These are phyloP conservation scores for Plasmopara muralis DNA, from an alignment of 352 stramenopile genomes.

Conservation along the genomic window DNA sequence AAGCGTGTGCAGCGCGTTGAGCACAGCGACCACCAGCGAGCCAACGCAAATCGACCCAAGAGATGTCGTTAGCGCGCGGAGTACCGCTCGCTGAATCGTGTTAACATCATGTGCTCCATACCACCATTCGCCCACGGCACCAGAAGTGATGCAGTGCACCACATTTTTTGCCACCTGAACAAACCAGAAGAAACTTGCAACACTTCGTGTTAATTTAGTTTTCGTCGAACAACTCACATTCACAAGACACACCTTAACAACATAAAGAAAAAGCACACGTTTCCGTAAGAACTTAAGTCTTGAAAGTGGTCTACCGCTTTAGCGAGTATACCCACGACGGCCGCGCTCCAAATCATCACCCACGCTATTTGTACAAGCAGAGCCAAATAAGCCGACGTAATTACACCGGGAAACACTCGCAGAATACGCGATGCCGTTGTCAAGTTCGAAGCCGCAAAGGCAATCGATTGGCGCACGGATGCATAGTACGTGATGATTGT, in stretches of 20 bases:
- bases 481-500: slow-evolving; percentile 62
- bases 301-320: slow-evolving; percentile 42
- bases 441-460: slow-evolving; percentile 77
- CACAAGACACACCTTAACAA: slow-evolving; percentile 52
- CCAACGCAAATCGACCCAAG: slow-evolving; percentile 81
- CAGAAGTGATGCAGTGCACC: slow-evolving; percentile 78
- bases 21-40: slow-evolving; percentile 64
- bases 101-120: slow-evolving; percentile 66
- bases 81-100: slow-evolving; percentile 61
- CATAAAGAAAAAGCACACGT: slow-evolving; percentile 80
- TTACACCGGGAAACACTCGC: slow-evolving; percentile 64
- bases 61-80: slow-evolving; percentile 61
- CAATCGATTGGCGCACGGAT: slow-evolving; percentile 53
- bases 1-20: slow-evolving; percentile 61
- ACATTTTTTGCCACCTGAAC: slow-evolving; percentile 80
- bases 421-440: slow-evolving; percentile 63
- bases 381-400: slow-evolving; percentile 58
- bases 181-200: slow-evolving; percentile 74
- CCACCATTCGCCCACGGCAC: slow-evolving; percentile 83
- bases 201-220: background rate
- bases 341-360: slow-evolving; percentile 72
- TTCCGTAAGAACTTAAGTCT: slow-evolving; percentile 60
- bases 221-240: background rate
- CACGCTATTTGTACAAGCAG: slow-evolving; percentile 56
- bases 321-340: slow-evolving; percentile 63